A percentile compares a stretch with the other conserved stretches of the same genome.
These are phyloP conservation scores for Dujonia santamariae DNA, from an alignment of 1,139 yeast species.

Conservation along the genomic window DNA sequence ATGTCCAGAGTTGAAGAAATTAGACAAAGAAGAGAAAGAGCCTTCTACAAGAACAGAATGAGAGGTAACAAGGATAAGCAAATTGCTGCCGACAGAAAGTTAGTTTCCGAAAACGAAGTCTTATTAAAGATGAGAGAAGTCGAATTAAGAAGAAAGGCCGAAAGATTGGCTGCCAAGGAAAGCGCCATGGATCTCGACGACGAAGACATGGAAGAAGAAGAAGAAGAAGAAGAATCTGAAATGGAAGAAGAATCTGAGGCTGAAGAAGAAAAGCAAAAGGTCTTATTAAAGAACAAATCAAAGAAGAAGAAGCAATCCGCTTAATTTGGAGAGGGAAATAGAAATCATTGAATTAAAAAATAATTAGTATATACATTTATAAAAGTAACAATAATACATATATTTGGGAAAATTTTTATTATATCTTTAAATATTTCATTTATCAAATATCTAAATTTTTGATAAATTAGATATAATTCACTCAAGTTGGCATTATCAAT, in stretches of 20 bases:
- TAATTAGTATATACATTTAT: too few relatives aligned
- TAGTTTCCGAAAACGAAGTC: slow-evolving; percentile 86
- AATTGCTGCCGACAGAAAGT: slow-evolving; percentile 79
- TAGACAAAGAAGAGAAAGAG: slow-evolving; percentile 94
- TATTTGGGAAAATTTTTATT: too few relatives aligned
- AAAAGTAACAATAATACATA: too few relatives aligned
- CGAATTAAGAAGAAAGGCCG: slow-evolving; percentile 79
- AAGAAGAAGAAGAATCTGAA: slow-evolving; percentile 31
- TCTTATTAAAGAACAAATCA: slow-evolving; percentile 74
- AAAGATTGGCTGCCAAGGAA: slow-evolving; percentile 61
- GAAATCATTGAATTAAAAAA: too few relatives aligned
- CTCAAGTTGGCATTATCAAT: too few relatives aligned
- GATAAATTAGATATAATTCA: too few relatives aligned
- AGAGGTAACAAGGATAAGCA: slow-evolving; percentile 91
- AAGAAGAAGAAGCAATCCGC: slow-evolving; percentile 16
- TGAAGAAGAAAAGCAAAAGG: slow-evolving; percentile 63
- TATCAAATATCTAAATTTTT: too few relatives aligned
- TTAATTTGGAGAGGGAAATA: too few relatives aligned
- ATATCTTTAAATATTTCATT: too few relatives aligned
- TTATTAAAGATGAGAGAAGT: slow-evolving; percentile 89
- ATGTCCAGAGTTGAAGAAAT: slow-evolving; percentile 96
- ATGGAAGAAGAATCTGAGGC: slow-evolving; percentile 26
- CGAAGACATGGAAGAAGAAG: slow-evolving; percentile 41
- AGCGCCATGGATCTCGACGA: slow-evolving; percentile 48
- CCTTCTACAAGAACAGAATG: slow-evolving; percentile 99